Base-by-base conservation (phyloP, 164 flowering plant genomes). In the Buxus sempervirens region DNA sequence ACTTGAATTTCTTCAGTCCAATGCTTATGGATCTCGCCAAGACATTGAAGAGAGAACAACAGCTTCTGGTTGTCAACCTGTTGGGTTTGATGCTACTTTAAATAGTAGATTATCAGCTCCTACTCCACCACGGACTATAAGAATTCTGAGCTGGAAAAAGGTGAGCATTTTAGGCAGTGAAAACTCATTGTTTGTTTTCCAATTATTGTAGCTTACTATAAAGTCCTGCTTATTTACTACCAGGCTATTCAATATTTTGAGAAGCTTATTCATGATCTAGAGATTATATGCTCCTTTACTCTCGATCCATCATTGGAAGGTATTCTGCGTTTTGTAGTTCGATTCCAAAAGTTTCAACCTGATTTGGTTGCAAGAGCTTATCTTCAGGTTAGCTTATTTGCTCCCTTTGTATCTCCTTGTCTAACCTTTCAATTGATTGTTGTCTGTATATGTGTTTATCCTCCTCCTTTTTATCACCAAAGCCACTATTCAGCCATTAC, bases 281-380 rank as follows among this genome's bases (percentile, higher is more conserved):
- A 88, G 25, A 62, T 72, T 36, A 70, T 95, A 48, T 90, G 99
- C 80, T 88, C 93, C 26, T 84, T 77, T 74, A 74, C 94, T 12
- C 65, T 90, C 78, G 90, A 90, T 66, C 83, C 86, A 38, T 67
- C 61, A 15, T 71, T 88, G 28, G 97, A 90, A 78, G 80, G 64
- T 75, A 80, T 86, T 64, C 67, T 95, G 77, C 86, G 62, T 53
- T 92, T 88, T 81, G 83, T 95, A 73, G 90, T 84, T 73, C 85
- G 83, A 51, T 92, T 95, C 66, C 99, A 90, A 63, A 95, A 87
- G 74, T 75, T 80, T 66, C 85, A 89, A 68, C 99, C 98, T 67
- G 98, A 89, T 85, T 80, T 95, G 81, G 97, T 95, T 76, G 89
- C 98, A 73, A 90, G 99, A 85, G 88, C 95, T 77, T 87, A 84